Conservation (phyloP, 768 basidiomycete species). For the Amanita phalloides region DNA sequence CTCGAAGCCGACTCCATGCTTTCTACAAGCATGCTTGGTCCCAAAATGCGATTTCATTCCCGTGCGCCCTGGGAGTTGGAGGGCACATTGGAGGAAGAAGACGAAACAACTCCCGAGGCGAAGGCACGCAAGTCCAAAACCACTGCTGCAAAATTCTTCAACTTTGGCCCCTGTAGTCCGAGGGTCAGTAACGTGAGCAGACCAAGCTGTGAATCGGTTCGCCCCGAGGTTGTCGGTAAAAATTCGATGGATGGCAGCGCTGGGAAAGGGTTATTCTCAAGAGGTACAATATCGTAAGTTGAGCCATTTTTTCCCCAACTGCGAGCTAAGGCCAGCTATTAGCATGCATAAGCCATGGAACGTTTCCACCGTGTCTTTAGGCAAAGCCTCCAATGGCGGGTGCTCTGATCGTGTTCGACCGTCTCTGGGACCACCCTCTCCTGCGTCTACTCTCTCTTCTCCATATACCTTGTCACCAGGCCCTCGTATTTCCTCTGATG, state of each 20-base stretch:
- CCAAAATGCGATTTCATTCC: conserved; percentile 75
- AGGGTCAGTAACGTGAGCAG: conserved; percentile 30
- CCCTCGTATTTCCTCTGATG: not conserved
- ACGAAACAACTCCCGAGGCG: conserved; percentile 11
- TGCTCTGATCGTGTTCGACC: conserved; percentile 30
- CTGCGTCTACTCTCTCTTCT: conserved; percentile 9
- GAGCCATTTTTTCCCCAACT: conserved; percentile 1
- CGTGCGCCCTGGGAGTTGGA: conserved; percentile 76
- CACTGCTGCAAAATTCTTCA: conserved; percentile 29
- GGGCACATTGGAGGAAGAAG: conserved; percentile 32
- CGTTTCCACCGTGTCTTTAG: conserved; percentile 44
- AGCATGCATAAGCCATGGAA: conserved; percentile 56
- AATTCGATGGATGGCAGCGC: conserved; percentile 20
- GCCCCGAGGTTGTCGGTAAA: conserved; percentile 47
- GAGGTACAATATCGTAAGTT: conserved; percentile 52
- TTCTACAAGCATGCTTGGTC: conserved; percentile 68
- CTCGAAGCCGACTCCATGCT: conserved; percentile 33
- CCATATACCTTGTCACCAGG: not conserved
- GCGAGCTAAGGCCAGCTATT: not conserved
- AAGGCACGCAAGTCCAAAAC: not conserved
- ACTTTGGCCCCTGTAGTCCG: conserved; percentile 34
- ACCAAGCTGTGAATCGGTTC: conserved; percentile 56
- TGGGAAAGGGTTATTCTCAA: conserved; percentile 31
- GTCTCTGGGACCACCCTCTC: conserved; percentile 26
- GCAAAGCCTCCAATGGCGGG: conserved; percentile 19